Base-by-base conservation (phyloP, 495 filamentous ascomycete species). In the Patellaria atrata region DNA sequence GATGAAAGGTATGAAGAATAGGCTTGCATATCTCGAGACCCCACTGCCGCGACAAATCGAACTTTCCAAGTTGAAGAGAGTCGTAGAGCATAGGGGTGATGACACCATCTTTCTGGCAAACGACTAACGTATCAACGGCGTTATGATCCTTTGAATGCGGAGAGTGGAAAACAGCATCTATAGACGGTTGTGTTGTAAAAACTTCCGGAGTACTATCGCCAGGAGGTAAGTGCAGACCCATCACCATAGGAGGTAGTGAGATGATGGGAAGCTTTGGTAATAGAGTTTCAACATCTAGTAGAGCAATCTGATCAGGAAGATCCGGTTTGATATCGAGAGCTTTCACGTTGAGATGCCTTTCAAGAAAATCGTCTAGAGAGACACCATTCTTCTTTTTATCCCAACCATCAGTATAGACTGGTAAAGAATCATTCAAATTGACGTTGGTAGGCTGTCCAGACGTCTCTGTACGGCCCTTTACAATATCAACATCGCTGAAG, bases 41-140 rank as follows among this genome's bases (percentile, higher is more conserved):
- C 42, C 30, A 41, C 6, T 16, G 9, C 25, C 21, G 14, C 9
- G 43, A 44, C 18, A 73, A 48, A 5, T 58, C 52, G 33, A 83
- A 70, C 13, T 64, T 71, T 1, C 89, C 84, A 37, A 93, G 79
- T 35, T 81, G 65, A 45, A 94, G 86, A 11, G 79, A 87, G 49
- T 94, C 82, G 54, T 91, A 94, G 33, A 94, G 82, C 37, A 78
- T 79, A 19, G 93, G 57, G 43, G 86, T 76, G 21, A 92, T 65
- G n/a, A 62, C 70, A 19, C 85, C 83, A 48, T 84, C 73, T 37
- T 71, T 64, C n/a, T 75, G 79, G 2, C 78, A 82, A 2, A 81
- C 68, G 3, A 92, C 58, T 38, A 97, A 70, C 10, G 91, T 75
- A 58, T 94, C 81, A 7, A 94, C 78, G 3, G 69, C 63, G 38